Conservation (phyloP, 202 grass and related monocot genomes). For the Digitaria exilis region DNA sequence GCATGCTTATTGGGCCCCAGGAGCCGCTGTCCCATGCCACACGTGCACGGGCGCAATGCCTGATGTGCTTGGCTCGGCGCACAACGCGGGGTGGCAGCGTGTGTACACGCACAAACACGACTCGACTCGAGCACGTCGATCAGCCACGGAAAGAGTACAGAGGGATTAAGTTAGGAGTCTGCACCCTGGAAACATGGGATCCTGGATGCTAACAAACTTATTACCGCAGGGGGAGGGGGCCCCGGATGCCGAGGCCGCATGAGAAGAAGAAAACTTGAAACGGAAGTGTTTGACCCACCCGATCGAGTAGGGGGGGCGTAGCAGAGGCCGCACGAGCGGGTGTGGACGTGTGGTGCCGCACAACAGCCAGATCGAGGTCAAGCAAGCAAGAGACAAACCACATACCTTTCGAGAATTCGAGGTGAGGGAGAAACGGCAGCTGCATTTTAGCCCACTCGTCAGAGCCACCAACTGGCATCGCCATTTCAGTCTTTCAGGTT, state of each 20-base stretch:
- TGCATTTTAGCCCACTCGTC: background rate
- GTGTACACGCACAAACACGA: conserved; percentile 52
- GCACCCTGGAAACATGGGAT: conserved; percentile 76
- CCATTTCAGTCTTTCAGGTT: background rate
- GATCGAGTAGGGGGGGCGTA: conserved; percentile 13
- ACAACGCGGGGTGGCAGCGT: conserved; percentile 36
- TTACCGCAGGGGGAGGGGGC: conserved; percentile 1
- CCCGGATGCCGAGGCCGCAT: conserved; percentile 33
- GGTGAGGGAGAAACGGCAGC: background rate
- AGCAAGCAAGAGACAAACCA: conserved; percentile 45
- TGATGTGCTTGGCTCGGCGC: conserved; percentile 28
- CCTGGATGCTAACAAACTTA: conserved; percentile 57
- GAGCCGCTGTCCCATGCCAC: conserved; percentile 49
- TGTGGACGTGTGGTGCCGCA: background rate
- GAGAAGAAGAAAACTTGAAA: conserved; percentile 57
- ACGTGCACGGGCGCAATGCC: conserved; percentile 48
- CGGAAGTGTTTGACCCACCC: conserved; percentile 56
- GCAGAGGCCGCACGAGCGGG: conserved; percentile 51
- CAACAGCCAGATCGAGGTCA: conserved; percentile 38
- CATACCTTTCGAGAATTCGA: background rate
- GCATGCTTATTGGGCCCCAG: conserved; percentile 36
- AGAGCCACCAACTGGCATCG: background rate
- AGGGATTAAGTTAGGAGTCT: conserved; percentile 59
- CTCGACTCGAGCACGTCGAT: conserved; percentile 45
- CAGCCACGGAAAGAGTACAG: conserved; percentile 37